Percentiles rank a stretch among this genome's conserved stretches.
Evolutionary conservation across 768 basidiomycete genomes (phyloP).

Genomic region (Agaricus sinodeliciosus): DNA sequence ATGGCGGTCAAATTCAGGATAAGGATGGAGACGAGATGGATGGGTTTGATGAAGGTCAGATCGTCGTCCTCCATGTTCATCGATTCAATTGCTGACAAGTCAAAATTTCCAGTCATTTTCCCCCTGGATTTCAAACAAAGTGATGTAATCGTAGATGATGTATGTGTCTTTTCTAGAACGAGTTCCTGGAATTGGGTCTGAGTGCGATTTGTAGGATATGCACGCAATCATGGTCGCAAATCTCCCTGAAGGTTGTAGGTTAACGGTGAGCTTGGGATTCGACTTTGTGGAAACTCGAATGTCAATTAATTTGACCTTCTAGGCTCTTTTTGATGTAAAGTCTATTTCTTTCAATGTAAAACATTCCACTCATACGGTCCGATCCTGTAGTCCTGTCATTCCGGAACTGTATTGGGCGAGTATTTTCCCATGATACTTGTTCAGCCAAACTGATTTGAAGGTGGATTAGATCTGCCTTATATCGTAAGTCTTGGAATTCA

Average conservation of each 20-base stretch:
- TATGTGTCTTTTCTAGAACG: conserved; percentile 18
- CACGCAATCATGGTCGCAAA: conserved; percentile 42
- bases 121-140: conserved; percentile 77
- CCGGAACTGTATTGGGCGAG: conserved; percentile 46
- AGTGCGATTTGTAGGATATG: conserved; percentile 30
- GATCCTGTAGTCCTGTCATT: conserved; percentile 39
- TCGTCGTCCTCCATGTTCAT: background rate
- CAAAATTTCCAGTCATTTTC: conserved; percentile 56
- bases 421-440: background rate
- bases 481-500: conserved; percentile 27
- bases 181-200: background rate
- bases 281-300: background rate
- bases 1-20: conserved; percentile 89
- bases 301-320: background rate
- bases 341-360: background rate
- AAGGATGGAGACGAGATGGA: conserved; percentile 71
- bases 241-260: conserved; percentile 41
- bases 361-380: background rate
- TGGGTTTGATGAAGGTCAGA: conserved; percentile 69
- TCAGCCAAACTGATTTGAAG: background rate
- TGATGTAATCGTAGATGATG: conserved; percentile 74
- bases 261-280: conserved; percentile 33
- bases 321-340: conserved; percentile 50
- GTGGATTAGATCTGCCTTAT: conserved; percentile 37
- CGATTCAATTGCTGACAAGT: background rate